Percentiles rank a stretch among this genome's conserved stretches.
These are phyloP conservation scores for Trypanosoma conorhini DNA, from an alignment of 208 protist genomes.

Conservation along the genomic window DNA sequence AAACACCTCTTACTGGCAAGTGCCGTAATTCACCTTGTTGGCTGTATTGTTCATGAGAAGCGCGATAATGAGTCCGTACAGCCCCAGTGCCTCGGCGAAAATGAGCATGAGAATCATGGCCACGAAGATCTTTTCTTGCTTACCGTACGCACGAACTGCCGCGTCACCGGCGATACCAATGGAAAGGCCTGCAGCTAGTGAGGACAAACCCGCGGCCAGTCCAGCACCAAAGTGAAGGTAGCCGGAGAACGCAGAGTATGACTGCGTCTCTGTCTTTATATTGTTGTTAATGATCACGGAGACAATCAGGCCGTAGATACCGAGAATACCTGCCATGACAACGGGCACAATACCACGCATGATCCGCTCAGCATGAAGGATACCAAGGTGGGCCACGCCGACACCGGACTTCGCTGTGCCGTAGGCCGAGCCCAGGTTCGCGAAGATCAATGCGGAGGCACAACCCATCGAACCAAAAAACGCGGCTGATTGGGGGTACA, in stretches of 20 bases:
- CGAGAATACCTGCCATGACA: conserved; percentile 97
- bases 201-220: conserved; percentile 95
- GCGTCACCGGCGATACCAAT: conserved; percentile 99
- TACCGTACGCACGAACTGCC: conserved; percentile 83
- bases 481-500: conserved; percentile 86
- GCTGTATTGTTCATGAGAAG: conserved; percentile 94
- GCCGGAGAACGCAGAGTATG: conserved; percentile 74
- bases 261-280: conserved; percentile 68
- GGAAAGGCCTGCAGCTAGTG: conserved; percentile 97
- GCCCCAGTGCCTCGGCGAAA: conserved; percentile 98
- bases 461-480: conserved; percentile 98
- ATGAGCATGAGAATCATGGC: conserved; percentile 99
- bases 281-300: conserved; percentile 97
- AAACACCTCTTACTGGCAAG: conserved; percentile 20
- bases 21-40: conserved; percentile 51
- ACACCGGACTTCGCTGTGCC: conserved; percentile 98
- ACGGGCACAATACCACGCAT: conserved; percentile 94
- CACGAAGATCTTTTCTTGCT: conserved; percentile 98
- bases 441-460: conserved; percentile 88
- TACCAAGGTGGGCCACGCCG: conserved; percentile 97
- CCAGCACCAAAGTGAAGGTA: conserved; percentile 90
- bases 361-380: conserved; percentile 95
- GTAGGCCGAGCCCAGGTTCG: conserved; percentile 98
- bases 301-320: conserved; percentile 99
- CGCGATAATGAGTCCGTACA: conserved; percentile 99